A percentile compares a stretch with the other conserved stretches of the same genome.
These are phyloP conservation scores for Silene conica DNA, from an alignment of 148 eudicot species.

Conservation along the genomic window DNA sequence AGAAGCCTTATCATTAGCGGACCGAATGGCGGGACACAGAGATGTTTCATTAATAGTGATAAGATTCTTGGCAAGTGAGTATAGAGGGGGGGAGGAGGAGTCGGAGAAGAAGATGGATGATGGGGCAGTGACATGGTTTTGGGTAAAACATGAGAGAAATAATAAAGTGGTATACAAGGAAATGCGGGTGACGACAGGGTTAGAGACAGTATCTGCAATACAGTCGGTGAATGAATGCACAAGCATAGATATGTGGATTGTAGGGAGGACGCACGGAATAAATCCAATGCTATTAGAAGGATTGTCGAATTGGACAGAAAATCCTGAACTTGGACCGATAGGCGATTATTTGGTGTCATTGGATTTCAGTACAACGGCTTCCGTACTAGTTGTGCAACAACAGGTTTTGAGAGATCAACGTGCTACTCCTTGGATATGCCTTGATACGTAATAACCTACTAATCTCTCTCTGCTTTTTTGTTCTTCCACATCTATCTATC, in stretches of 20 bases:
- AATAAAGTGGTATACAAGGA: slow-evolving; percentile 56
- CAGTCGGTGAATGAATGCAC: slow-evolving; percentile 38
- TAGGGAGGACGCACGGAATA: slow-evolving; percentile 62
- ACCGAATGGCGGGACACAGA: slow-evolving; percentile 45
- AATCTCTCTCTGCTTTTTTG: not conserved
- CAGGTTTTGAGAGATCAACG: slow-evolving; percentile 61
- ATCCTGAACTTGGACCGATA: slow-evolving; percentile 57
- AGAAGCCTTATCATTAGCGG: slow-evolving; percentile 68
- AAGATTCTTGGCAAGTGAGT: slow-evolving; percentile 47
- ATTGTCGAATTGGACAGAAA: slow-evolving; percentile 57
- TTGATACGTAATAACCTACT: slow-evolving; percentile 13
- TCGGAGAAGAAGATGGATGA: slow-evolving; percentile 82
- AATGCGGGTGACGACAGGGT: slow-evolving; percentile 62
- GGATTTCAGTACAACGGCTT: slow-evolving; percentile 46
- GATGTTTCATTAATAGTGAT: slow-evolving; percentile 45
- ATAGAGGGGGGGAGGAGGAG: slow-evolving; percentile 42
- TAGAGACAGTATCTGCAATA: slow-evolving; percentile 58
- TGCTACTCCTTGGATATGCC: slow-evolving; percentile 31
- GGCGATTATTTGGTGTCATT: slow-evolving; percentile 64
- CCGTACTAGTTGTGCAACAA: slow-evolving; percentile 77
- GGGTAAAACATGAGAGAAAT: slow-evolving; percentile 83
- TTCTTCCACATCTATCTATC: not conserved
- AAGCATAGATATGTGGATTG: slow-evolving; percentile 63
- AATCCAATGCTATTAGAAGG: slow-evolving; percentile 56
- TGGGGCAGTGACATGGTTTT: slow-evolving; percentile 75